Evolutionary conservation across 192 early-diverging fungal species (phyloP).

Genomic region (Entophlyctis luteolus): DNA sequence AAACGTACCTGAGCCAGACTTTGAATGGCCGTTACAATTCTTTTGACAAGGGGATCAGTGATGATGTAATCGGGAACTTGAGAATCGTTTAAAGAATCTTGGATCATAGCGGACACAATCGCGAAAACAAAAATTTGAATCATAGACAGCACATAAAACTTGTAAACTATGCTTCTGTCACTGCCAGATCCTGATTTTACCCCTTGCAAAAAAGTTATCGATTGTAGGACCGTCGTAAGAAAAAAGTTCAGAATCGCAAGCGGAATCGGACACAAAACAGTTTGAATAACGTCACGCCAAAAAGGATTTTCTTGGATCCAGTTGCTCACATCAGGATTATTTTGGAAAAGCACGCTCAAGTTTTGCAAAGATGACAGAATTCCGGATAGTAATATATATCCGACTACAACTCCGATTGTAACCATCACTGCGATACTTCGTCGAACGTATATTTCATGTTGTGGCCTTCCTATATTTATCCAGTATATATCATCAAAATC

Average conservation of each 20-base stretch:
- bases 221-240: not conserved
- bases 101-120: constrained; percentile 1
- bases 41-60: not conserved
- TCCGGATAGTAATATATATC: not conserved
- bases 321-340: not conserved
- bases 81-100: not conserved
- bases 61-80: not conserved
- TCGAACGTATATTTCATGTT: not conserved
- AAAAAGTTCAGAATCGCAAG: constrained; percentile 8
- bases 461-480: constrained; percentile 8
- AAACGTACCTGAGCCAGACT: not conserved
- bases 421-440: not conserved
- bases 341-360: constrained; percentile 5
- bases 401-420: constrained; percentile 1
- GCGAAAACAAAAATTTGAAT: constrained; percentile 13
- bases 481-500: constrained; percentile 12
- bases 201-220: constrained; percentile 15
- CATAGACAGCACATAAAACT: not conserved
- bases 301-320: not conserved
- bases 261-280: not conserved
- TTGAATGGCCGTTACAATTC: constrained; percentile 6
- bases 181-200: constrained; percentile 7
- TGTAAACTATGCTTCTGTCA: constrained; percentile 10
- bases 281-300: constrained; percentile 1
- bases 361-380: not conserved